Base-by-base conservation (phyloP, 768 basidiomycete genomes). In the Myochromella boudieri region DNA sequence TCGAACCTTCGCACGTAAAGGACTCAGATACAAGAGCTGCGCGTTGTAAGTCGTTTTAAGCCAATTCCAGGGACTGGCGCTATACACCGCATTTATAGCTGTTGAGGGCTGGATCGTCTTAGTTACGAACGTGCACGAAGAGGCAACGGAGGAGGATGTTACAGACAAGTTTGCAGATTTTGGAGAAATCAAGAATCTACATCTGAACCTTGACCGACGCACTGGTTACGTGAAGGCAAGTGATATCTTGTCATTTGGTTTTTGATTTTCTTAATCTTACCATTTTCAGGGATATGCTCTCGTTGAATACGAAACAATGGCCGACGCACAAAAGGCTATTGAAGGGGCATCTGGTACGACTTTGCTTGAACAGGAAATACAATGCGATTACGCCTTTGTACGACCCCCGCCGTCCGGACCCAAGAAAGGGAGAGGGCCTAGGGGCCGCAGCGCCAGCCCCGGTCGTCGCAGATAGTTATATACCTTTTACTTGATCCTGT, bases 71-170 rank as follows among this genome's bases (percentile, higher is more conserved):
- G n/a, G n/a, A n/a, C n/a, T n/a, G n/a, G n/a, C n/a, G n/a, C n/a
- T n/a, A 54, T 54, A 46, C 42, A 48, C 22, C 49, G 46, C 50
- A 29, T 26, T 17, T 21, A 34, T 62, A 99, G 95, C 95, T 42
- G 93, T 99, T 9, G 95, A 99, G 66, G 95, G 95, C 38, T 99
- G 95, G 95, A 97, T 99, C 46, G 91, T 99, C 36, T 77, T 98
- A 44, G 92, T 95, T 41, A 97, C 93, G 27, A 90, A 90, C 54
- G 91, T 99, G 6, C 95, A 99, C 61, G 97, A 98, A 67, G 97
- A 99, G 65, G 90, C 97, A 5, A 95, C 93, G 0, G 97, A 99
- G 62, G 97, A 99, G 62, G 97, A 99, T 57, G 77, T 99, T 11
- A 86, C 82, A 34, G 97, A 99, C 73, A 91, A 94, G 62, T 99